These are phyloP conservation scores for Crithidia brevicula DNA, from an alignment of 208 protist species.

Conservation along the genomic window DNA sequence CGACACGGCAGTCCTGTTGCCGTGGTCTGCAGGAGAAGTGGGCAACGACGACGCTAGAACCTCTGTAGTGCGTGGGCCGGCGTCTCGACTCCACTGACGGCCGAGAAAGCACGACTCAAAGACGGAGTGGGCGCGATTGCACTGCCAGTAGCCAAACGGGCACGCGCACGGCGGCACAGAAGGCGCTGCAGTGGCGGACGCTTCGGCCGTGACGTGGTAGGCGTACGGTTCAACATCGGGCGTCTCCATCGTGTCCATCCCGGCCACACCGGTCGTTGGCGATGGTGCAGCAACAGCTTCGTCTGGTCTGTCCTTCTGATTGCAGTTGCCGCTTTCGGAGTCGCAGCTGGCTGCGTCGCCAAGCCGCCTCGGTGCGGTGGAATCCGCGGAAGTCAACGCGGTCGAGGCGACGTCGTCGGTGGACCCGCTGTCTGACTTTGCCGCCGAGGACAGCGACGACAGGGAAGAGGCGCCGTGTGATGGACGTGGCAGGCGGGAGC, in stretches of 20 bases:
- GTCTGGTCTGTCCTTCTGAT: too few species aligned
- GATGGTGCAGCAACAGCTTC: too few species aligned
- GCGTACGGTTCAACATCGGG: slow-evolving; percentile 12
- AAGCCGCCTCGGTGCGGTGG: too few species aligned
- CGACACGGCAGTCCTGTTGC: too few species aligned
- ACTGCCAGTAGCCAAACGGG: slow-evolving; percentile 66
- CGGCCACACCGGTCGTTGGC: too few species aligned
- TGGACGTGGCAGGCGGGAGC: slow-evolving; percentile 1
- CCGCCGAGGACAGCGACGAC: background rate
- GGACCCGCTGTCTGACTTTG: background rate
- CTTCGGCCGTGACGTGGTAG: background rate
- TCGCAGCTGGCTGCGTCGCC: too few species aligned
- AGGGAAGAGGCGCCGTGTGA: background rate
- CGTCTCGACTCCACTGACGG: slow-evolving; percentile 45
- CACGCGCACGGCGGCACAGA: slow-evolving; percentile 24
- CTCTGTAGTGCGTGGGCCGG: background rate
- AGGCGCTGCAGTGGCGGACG: background rate
- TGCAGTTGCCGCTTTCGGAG: too few species aligned
- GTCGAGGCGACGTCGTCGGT: too few species aligned
- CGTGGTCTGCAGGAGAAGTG: background rate
- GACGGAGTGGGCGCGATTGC: slow-evolving; percentile 57
- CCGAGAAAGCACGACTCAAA: slow-evolving; percentile 67
- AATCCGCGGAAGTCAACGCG: too few species aligned
- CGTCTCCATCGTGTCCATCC: background rate
- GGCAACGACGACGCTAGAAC: too few species aligned